phyloP scores from a whole-genome alignment of 768 basidiomycete species.

The Asterophora lycoperdoides region DNA sequence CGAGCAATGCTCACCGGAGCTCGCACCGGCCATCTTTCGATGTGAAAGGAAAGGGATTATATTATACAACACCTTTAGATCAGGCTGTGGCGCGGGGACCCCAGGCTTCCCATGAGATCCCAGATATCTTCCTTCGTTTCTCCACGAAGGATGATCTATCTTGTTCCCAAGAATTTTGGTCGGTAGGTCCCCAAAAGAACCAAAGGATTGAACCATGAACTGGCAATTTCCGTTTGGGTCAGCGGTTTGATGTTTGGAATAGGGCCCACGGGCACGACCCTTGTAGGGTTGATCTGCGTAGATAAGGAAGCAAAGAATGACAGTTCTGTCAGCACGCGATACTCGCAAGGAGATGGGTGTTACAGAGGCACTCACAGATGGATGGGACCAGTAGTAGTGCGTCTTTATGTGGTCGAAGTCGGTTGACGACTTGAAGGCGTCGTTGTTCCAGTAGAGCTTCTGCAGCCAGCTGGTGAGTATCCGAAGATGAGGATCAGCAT shows the following conservation, averaged over 20 bases:
- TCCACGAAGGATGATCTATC: no score
- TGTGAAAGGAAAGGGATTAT: no score
- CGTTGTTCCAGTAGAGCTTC: slow-evolving; percentile 86
- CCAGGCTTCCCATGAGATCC: no score
- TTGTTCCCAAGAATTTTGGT: no score
- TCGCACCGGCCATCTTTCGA: no score
- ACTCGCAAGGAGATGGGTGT: background rate
- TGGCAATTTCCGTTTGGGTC: no score
- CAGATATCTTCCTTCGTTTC: no score
- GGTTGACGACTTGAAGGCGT: slow-evolving; percentile 84
- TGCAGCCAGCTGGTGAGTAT: slow-evolving; percentile 59
- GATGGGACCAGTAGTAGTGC: slow-evolving; percentile 66
- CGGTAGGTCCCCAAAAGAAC: no score
- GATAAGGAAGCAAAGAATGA: background rate
- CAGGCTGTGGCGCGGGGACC: no score
- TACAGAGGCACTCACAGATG: slow-evolving; percentile 27
- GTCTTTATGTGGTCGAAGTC: slow-evolving; percentile 88
- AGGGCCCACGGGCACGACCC: slow-evolving; percentile 76
- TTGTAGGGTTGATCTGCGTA: slow-evolving; percentile 68
- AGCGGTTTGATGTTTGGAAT: slow-evolving; percentile 63
- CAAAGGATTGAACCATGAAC: no score
- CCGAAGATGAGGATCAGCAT: background rate
- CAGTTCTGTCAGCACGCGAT: slow-evolving; percentile 2
- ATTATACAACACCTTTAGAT: no score
- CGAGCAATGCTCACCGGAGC: no score